Evolutionary conservation across 129 eudicot species (phyloP), one percentile per base, ranked within the genome.

Genomic region (Chrysanthemum lavandulifolium): DNA sequence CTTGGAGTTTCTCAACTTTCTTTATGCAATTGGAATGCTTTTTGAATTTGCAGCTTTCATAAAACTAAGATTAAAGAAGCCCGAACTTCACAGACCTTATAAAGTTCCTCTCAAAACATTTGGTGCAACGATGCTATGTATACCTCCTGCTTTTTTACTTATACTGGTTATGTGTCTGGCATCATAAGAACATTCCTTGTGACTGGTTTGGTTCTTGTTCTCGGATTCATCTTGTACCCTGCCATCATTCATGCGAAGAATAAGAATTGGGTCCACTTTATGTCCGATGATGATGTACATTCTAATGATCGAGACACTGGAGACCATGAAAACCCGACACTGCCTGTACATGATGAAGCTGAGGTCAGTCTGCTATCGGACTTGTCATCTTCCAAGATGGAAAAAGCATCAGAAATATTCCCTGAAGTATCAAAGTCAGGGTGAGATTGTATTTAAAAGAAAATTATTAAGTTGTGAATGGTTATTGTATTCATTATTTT

Each of bases 31-130:
- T 2, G 96, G 95, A 54, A 92, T 92, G 98, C 85, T 92, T 36
- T 85, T 92, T 12, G 98, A 92, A 74, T 87, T 92, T 49, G 92
- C 95, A 25, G 98, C 98, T 25, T 92, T 92, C 78, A 84, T 92
- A 64, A 83, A 76, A 13, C 54, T 92, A n/a, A 78, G 98, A 79
- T 71, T 89, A 52, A 82, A 85, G 69, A 87, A 83, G 53, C 98
- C 98, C 6, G 91, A 89, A 43, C 96, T 87, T 65, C 91, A 81
- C 31, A 85, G 98, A 72, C 98, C 98, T 18, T 92, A 92, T 82
- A 85, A 79, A 77, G 85, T 92, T 62, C 98, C 98, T 29, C 52
- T 92, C 21, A 65, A 68, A 72, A 92, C 96, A 61, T 75, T 85
- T 71, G 88, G 95, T n/a, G 91, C 88, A 23, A 51, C 80, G 14